Percentiles rank a stretch among this genome's conserved stretches.
Evolutionary conservation across 2,329 filamentous ascomycete genomes (phyloP).

Genomic region (Colletotrichum sp.): DNA sequence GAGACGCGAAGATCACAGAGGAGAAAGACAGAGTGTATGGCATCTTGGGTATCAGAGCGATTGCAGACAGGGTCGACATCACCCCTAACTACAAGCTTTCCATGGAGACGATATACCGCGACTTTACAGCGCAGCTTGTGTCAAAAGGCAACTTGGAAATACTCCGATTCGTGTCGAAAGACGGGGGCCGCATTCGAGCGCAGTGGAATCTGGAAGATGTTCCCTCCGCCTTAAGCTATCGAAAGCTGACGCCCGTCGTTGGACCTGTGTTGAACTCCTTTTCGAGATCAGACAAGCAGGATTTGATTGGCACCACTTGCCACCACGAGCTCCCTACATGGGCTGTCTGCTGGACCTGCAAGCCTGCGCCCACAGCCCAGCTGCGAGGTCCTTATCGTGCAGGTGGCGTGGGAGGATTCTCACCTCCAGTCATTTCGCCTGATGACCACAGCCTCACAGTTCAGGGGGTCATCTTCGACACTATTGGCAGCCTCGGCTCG

Average conservation of each 20-base stretch:
- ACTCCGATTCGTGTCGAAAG: neutral
- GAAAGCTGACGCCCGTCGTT: neutral
- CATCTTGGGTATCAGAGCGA: neutral
- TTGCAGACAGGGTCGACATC: neutral
- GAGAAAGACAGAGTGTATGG: neutral
- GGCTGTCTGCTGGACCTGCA: neutral
- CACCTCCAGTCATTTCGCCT: neutral
- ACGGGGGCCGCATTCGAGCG: neutral
- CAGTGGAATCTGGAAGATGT: neutral
- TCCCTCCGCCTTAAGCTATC: neutral
- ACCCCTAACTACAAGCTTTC: neutral
- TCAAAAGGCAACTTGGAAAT: neutral
- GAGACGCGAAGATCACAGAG: neutral
- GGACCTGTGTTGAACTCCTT: neutral
- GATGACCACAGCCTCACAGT: neutral
- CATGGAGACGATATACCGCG: neutral
- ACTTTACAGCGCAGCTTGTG: neutral
- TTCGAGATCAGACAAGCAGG: neutral
- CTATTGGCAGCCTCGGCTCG: neutral
- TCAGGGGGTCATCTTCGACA: neutral
- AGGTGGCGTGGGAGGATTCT: neutral
- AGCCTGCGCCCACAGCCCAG: neutral
- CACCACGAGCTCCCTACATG: neutral
- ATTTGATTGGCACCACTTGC: neutral
- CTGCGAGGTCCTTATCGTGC: neutral